Conservation (phyloP, 495 filamentous ascomycete species). For the Neurospora sp. region DNA sequence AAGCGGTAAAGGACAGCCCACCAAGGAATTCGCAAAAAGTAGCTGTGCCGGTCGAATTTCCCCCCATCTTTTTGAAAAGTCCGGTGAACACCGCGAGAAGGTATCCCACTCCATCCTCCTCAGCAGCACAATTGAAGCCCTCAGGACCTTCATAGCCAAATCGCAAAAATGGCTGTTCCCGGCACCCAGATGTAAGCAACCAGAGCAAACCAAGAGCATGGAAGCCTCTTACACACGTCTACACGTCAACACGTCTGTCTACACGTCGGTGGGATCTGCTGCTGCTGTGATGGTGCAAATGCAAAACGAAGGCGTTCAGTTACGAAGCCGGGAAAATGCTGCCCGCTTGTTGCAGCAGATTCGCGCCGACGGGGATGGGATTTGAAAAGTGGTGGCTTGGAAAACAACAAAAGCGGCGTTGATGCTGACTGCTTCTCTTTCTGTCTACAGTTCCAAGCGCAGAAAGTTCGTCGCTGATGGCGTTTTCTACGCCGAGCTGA, state of each 20-base stretch:
- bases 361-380: neutral
- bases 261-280: neutral
- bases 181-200: conserved; percentile 46
- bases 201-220: neutral
- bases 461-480: conserved; percentile 99
- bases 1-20: conserved; percentile 18
- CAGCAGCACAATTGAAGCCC: conserved; percentile 17
- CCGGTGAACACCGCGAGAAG: conserved; percentile 21
- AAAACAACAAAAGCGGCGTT: neutral
- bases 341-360: neutral
- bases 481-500: conserved; percentile 99
- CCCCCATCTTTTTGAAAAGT: conserved; percentile 19
- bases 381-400: neutral
- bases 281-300: neutral
- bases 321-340: neutral
- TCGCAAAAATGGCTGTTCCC: conserved; percentile 40
- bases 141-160: conserved; percentile 20
- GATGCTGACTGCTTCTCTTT: conserved; percentile 13
- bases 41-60: conserved; percentile 23
- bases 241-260: neutral
- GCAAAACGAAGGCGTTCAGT: neutral
- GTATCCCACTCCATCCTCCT: conserved; percentile 17
- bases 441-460: conserved; percentile 70
- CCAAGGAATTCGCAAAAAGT: conserved; percentile 28
- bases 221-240: neutral